A percentile compares a stretch with the other conserved stretches of the same genome.
These are phyloP conservation scores for Mucor plumbeus DNA, from an alignment of 371 early-diverging fungal species.

Conservation along the genomic window DNA sequence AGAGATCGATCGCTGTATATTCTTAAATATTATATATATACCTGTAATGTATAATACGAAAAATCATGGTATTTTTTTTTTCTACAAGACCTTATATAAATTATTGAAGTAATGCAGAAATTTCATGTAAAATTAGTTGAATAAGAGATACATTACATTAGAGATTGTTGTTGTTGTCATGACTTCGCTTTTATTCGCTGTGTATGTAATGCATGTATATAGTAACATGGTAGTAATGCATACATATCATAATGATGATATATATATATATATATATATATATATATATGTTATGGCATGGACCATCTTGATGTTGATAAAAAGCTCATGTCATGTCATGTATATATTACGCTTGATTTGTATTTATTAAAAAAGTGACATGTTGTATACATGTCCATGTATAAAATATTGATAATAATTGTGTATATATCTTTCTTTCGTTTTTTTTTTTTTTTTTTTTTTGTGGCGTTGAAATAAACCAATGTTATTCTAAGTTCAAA, in stretches of 20 bases:
- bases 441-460: too few species aligned
- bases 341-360: background rate
- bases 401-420: too few species aligned
- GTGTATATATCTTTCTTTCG: background rate
- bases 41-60: background rate
- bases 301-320: background rate
- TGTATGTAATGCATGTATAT: background rate
- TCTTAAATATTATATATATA: background rate
- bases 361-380: too few species aligned
- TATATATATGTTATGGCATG: background rate
- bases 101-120: background rate
- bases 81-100: background rate
- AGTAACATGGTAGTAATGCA: conserved; percentile 9
- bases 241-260: background rate
- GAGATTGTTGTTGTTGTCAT: background rate
- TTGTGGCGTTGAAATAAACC: conserved; percentile 2
- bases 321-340: background rate
- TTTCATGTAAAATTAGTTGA: conserved; percentile 2
- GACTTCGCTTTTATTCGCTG: background rate
- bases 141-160: conserved; percentile 4
- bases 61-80: background rate
- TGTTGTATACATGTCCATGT: too few species aligned
- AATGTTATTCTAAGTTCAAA: background rate
- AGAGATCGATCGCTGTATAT: background rate
- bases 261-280: background rate